Base-by-base conservation (phyloP, 768 basidiomycete genomes). In the Lentinula edodes region DNA sequence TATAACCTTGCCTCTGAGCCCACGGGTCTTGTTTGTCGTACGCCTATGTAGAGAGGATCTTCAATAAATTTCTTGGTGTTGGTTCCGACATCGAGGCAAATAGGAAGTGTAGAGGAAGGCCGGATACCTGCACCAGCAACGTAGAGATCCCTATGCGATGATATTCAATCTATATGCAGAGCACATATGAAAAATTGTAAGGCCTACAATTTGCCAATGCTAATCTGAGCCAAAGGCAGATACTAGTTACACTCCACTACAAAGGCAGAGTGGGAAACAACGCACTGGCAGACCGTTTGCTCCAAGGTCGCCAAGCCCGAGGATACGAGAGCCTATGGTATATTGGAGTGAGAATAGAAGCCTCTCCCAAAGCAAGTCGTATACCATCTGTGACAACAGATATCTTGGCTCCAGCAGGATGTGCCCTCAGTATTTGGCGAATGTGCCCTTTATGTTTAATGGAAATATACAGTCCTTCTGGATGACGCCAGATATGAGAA, bases 291-390 rank as follows among this genome's bases (percentile, higher is more conserved):
- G 68, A 12, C 80, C 80, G 61, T 81, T 91, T 35, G 90, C 81
- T 39, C 90, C 90, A 46, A 91, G 83, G 67, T 91, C 90, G 15
- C 91, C 95, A 18, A 97, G 75, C 61, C 95, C 95, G 39, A 92
- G 82, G 62, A 92, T 91, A 18, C 90, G 81, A 8, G 85, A 87
- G 56, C 83, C 88, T 78, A 52, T 18, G 54, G 15, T n/a, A 28
- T 32, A 48, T 53, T 55, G 58, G 57, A 36, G 48, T 45, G 32
- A 48, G 58, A 63, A 45, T 23, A 65, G 46, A 51, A 42, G 54
- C 38, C 35, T n/a, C 32, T 54, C 70, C 34, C 72, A 66, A 59
- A 75, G 72, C 52, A 72, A 64, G 12, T 41, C 50, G 60, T 61
- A 45, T 65, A 74, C 90, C 90, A 68, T 92, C 90, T 6, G 90